These are phyloP conservation scores for Leccinellum luteum DNA, from an alignment of 768 basidiomycete genomes.

Conservation along the genomic window DNA sequence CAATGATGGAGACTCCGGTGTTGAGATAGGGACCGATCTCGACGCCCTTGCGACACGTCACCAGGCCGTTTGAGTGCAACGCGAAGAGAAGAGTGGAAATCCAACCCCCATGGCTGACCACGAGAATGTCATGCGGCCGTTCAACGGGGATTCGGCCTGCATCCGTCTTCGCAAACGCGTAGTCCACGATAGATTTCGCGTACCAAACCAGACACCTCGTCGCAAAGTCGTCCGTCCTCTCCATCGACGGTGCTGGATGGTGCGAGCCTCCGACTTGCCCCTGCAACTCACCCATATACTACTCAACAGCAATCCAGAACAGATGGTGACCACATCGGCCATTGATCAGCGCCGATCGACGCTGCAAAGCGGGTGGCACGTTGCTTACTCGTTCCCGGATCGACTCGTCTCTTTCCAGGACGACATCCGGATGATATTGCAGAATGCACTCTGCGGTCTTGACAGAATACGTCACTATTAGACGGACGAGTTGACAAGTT, in stretches of 20 bases:
- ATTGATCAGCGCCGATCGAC: not conserved
- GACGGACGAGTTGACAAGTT: not conserved
- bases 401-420: slow-evolving; percentile 41
- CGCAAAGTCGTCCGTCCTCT: slow-evolving; percentile 36
- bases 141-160: slow-evolving; percentile 29
- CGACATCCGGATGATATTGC: slow-evolving; percentile 46
- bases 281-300: slow-evolving; percentile 65
- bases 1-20: slow-evolving; percentile 52
- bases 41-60: slow-evolving; percentile 34
- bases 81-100: slow-evolving; percentile 52
- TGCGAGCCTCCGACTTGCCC: slow-evolving; percentile 35
- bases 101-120: slow-evolving; percentile 66
- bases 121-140: slow-evolving; percentile 41
- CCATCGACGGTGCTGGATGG: slow-evolving; percentile 23
- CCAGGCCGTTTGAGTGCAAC: slow-evolving; percentile 42
- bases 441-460: slow-evolving; percentile 71
- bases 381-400: slow-evolving; percentile 64
- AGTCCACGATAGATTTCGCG: slow-evolving; percentile 42
- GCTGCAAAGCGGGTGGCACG: not conserved
- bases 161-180: slow-evolving; percentile 17
- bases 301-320: not conserved
- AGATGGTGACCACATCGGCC: not conserved
- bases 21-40: slow-evolving; percentile 24
- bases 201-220: slow-evolving; percentile 64
- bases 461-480: not conserved